phyloP scores from a whole-genome alignment of 2,329 filamentous ascomycete species.

The Cercospora sojina region DNA sequence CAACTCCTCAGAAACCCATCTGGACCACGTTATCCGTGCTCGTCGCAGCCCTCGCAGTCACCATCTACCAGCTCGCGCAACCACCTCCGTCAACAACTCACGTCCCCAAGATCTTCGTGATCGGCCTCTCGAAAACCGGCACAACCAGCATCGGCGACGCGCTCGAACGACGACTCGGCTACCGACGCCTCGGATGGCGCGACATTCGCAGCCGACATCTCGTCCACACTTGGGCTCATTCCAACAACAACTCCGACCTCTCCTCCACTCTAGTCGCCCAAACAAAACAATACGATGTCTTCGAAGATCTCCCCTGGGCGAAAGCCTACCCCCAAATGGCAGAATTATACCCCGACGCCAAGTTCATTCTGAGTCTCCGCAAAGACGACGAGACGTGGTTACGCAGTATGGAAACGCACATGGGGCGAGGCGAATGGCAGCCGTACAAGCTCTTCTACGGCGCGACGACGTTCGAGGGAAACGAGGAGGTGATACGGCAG shows the following conservation, averaged over 20 bases:
- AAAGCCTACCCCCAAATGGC: constrained; percentile 34
- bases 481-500: constrained; percentile 29
- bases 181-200: constrained; percentile 36
- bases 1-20: background rate
- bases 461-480: constrained; percentile 26
- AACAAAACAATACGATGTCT: constrained; percentile 34
- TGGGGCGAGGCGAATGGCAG: constrained; percentile 31
- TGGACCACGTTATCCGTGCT: constrained; percentile 3
- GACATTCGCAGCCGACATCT: constrained; percentile 36
- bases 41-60: background rate
- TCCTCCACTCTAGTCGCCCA: constrained; percentile 25
- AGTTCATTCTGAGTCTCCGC: constrained; percentile 34
- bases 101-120: constrained; percentile 35
- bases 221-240: constrained; percentile 31
- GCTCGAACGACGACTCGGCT: constrained; percentile 31
- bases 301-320: constrained; percentile 37
- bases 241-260: constrained; percentile 23
- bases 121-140: constrained; percentile 36
- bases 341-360: constrained; percentile 32
- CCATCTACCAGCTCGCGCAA: constrained; percentile 23
- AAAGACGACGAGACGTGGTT: constrained; percentile 36
- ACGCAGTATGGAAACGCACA: constrained; percentile 32
- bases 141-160: constrained; percentile 37
- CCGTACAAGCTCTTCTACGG: constrained; percentile 31
- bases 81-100: constrained; percentile 23